phyloP scores from a whole-genome alignment of 768 basidiomycete genomes.

The Rhodotorula taiwanensis region DNA sequence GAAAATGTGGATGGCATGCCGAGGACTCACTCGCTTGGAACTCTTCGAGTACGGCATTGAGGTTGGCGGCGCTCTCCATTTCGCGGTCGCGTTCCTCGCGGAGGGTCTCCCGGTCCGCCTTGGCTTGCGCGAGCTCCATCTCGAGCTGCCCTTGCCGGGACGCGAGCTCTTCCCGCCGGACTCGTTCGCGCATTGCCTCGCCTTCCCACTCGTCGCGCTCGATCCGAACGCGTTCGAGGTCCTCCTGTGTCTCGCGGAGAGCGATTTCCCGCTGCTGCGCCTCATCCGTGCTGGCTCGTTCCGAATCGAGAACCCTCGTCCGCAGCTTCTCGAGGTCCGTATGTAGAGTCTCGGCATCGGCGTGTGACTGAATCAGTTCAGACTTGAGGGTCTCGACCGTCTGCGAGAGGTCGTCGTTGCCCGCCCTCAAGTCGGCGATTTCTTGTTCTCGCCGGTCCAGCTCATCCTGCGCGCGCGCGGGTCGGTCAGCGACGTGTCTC shows the following conservation, averaged over 20 bases:
- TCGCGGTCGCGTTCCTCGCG: constrained; percentile 40
- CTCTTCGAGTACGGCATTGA: constrained; percentile 89
- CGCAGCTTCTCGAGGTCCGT: constrained; percentile 54
- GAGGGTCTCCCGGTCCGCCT: constrained; percentile 45
- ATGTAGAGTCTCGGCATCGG: constrained; percentile 65
- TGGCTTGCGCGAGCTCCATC: constrained; percentile 55
- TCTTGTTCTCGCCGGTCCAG: constrained; percentile 84
- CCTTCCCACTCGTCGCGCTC: constrained; percentile 71
- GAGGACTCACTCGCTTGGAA: constrained; percentile 79
- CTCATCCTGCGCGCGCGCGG: constrained; percentile 79
- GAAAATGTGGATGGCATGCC: neutral
- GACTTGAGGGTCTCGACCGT: constrained; percentile 72
- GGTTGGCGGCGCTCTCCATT: constrained; percentile 65
- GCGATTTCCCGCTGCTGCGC: constrained; percentile 65
- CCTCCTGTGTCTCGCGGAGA: constrained; percentile 70
- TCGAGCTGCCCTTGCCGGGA: constrained; percentile 58
- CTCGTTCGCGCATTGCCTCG: constrained; percentile 59
- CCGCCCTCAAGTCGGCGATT: constrained; percentile 66
- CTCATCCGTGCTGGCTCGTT: constrained; percentile 55
- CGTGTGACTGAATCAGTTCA: constrained; percentile 69
- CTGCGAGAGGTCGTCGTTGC: constrained; percentile 64
- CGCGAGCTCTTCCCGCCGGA: constrained; percentile 66
- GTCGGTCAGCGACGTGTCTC: constrained; percentile 67
- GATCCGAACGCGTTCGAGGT: constrained; percentile 75
- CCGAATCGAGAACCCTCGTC: constrained; percentile 41